A percentile compares a stretch with the other conserved stretches of the same genome.
phyloP scores from a whole-genome alignment of 805 yeast species.

The Starmera quercuum region DNA sequence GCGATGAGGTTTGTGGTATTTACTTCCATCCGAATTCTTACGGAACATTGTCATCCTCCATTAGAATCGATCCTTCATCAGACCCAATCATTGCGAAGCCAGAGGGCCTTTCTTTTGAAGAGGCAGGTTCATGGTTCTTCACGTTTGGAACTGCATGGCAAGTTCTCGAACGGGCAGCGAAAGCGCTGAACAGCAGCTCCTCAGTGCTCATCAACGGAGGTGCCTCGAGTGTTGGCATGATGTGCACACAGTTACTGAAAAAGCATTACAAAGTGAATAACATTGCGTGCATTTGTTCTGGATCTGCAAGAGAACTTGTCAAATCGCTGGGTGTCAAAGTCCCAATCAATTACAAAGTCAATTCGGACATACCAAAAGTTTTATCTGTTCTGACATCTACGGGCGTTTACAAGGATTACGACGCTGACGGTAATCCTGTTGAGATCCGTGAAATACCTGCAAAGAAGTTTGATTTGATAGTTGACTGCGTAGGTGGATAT shows the following conservation, averaged over 20 bases:
- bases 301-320: constrained; percentile 38
- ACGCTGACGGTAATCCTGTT: constrained; percentile 17
- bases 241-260: constrained; percentile 52
- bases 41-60: constrained; percentile 53
- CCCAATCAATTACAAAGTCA: constrained; percentile 39
- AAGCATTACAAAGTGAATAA: constrained; percentile 36
- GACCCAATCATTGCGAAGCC: constrained; percentile 46
- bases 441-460: constrained; percentile 13
- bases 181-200: constrained; percentile 29
- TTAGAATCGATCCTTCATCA: constrained; percentile 42
- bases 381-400: constrained; percentile 14
- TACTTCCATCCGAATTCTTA: constrained; percentile 42
- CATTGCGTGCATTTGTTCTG: constrained; percentile 54
- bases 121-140: constrained; percentile 60
- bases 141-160: constrained; percentile 57
- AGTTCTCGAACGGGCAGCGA: constrained; percentile 26
- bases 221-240: constrained; percentile 65
- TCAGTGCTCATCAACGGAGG: constrained; percentile 69
- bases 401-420: constrained; percentile 26
- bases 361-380: constrained; percentile 15
- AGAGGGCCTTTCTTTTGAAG: constrained; percentile 32
- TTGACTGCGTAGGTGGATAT: constrained; percentile 67
- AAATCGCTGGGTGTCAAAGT: constrained; percentile 43
- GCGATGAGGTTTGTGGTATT: constrained; percentile 62
- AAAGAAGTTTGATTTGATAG: constrained; percentile 48